Conservation (phyloP, 306 rosid species). For the Casuarina equisetifolia region DNA sequence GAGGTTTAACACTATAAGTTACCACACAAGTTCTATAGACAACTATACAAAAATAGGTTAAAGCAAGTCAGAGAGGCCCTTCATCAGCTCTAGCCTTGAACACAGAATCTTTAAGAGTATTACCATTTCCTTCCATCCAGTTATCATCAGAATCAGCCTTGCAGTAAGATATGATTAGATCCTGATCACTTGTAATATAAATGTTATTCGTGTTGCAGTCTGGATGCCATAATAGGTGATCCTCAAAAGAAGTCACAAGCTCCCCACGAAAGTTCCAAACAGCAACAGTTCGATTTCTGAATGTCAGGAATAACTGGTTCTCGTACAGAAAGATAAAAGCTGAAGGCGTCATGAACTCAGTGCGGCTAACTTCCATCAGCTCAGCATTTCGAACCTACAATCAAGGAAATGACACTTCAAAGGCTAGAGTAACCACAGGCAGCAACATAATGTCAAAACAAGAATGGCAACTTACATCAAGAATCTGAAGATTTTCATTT, state of each 20-base stretch:
- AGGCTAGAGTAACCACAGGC: slow-evolving; percentile 9
- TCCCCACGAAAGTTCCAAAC: slow-evolving; percentile 98
- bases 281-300: slow-evolving; percentile 79
- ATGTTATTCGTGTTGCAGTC: slow-evolving; percentile 95
- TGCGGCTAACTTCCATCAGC: slow-evolving; percentile 67
- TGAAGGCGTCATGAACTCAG: slow-evolving; percentile 89
- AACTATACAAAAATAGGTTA: background rate
- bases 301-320: slow-evolving; percentile 86
- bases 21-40: background rate
- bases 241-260: slow-evolving; percentile 92
- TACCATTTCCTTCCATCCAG: slow-evolving; percentile 84
- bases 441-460: background rate
- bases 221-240: slow-evolving; percentile 94
- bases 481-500: slow-evolving; percentile 93
- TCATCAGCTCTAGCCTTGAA: background rate
- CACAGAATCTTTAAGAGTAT: background rate
- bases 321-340: slow-evolving; percentile 89
- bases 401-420: slow-evolving; percentile 6
- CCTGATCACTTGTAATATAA: slow-evolving; percentile 93
- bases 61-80: background rate
- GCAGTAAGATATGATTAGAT: slow-evolving; percentile 92
- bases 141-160: slow-evolving; percentile 82
- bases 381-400: slow-evolving; percentile 75
- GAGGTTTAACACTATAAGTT: background rate
- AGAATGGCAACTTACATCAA: slow-evolving; percentile 60